Evolutionary conservation across 345 rosid genomes (phyloP), one percentile per base, ranked within the genome.

Genomic region (Salix udensis): DNA sequence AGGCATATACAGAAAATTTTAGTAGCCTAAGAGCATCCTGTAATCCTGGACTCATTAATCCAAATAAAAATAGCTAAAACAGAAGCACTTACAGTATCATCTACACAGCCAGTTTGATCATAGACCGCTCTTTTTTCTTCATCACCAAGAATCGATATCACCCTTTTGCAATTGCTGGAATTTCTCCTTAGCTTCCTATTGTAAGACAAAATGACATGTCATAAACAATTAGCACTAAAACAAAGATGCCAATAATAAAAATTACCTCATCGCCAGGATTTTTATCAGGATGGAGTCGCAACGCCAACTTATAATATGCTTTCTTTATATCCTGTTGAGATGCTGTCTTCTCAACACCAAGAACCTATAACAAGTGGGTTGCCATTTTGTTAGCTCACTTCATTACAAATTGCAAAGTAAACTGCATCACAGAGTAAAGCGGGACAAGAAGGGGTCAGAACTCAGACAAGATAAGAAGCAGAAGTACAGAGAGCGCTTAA

Each of bases 121-220:
- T 94, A 92, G 11, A 94, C 67, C 0, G 91, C 92, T 6, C 94
- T 84, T 77, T 94, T 94, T 85, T 94, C 97, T 77, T 88, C 91
- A 81, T 96, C 97, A 8, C 96, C 98, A 2, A 94, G 93, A 83
- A 96, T 84, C 0, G 97, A 91, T 30, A 96, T 92, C 79, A 92
- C 97, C 97, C 83, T 91, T 96, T 79, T 96, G 97, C 85, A 96
- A 79, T 76, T 91, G 95, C 89, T 96, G 98, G 83, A 94, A 94
- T 61, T 94, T 96, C 84, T 91, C 99, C 75, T 94, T 96, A 60
- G 98, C 97, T 67, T 91, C 98, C 99, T 96, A 66, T 76, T 58
- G 24, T 50, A 48, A 60, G 48, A 62, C 48, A 55, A 72, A 30
- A 74, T 34, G 44, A 53, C 23, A 67, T 28, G 40, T 70, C n/a